These are phyloP conservation scores for Talaromyces albobiverticillius DNA, from an alignment of 2,329 filamentous ascomycete species.

Conservation along the genomic window DNA sequence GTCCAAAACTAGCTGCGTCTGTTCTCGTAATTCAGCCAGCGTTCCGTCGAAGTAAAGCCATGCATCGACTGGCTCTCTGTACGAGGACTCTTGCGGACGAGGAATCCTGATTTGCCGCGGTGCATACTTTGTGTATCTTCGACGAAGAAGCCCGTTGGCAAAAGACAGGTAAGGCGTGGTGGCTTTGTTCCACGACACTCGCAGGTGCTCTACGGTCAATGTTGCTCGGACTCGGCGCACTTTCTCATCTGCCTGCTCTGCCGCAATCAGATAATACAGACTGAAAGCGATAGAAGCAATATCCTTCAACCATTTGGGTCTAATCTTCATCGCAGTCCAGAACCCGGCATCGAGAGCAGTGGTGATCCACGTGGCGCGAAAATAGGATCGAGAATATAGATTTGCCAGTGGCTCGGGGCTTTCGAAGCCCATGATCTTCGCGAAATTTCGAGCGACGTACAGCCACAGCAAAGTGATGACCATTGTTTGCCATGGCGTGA, in stretches of 20 bases:
- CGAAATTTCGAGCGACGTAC: constrained; percentile 89
- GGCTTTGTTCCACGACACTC: constrained; percentile 93
- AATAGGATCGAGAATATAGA: constrained; percentile 88
- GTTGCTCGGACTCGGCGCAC: constrained; percentile 84
- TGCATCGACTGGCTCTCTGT: constrained; percentile 75
- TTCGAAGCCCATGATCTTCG: constrained; percentile 84
- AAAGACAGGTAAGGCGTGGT: constrained; percentile 80
- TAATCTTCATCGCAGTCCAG: constrained; percentile 96
- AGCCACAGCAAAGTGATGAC: constrained; percentile 86
- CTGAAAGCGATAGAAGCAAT: constrained; percentile 80
- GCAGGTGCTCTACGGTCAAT: constrained; percentile 84
- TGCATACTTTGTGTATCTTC: constrained; percentile 74
- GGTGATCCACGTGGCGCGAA: constrained; percentile 93
- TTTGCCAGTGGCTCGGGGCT: constrained; percentile 91
- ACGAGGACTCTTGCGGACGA: constrained; percentile 73
- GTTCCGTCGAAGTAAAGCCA: constrained; percentile 97
- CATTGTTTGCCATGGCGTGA: constrained; percentile 88
- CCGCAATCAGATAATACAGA: constrained; percentile 85
- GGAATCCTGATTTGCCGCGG: constrained; percentile 82
- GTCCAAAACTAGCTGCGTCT: constrained; percentile 78
- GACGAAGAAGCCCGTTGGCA: constrained; percentile 69
- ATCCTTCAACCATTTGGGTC: constrained; percentile 75
- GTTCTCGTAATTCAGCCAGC: constrained; percentile 69
- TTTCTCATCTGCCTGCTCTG: constrained; percentile 94
- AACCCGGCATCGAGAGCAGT: constrained; percentile 95